These are phyloP conservation scores for Beverwykella pulmonaria DNA, from an alignment of 495 filamentous ascomycete species.

Conservation along the genomic window DNA sequence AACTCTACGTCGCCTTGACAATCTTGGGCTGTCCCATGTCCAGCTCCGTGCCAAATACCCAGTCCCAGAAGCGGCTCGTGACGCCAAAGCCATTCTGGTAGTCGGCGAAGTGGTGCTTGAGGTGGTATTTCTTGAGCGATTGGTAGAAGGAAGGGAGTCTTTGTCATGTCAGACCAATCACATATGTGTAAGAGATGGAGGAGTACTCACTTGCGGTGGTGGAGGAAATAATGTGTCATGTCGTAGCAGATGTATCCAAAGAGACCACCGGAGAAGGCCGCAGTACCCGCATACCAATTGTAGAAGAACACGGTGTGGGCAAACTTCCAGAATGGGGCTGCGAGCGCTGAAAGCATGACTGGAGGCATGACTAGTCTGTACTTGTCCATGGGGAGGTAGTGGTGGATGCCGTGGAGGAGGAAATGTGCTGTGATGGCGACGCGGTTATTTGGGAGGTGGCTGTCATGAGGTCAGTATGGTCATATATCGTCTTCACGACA, in stretches of 20 bases:
- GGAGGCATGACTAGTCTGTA: constrained; percentile 98
- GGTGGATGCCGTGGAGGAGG: constrained; percentile 93
- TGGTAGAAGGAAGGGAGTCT: constrained; percentile 84
- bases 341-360: constrained; percentile 80
- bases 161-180: constrained; percentile 22
- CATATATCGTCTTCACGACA: constrained; percentile 30
- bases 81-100: constrained; percentile 98
- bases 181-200: not conserved
- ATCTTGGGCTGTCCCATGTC: constrained; percentile 48
- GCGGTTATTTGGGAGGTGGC: constrained; percentile 88
- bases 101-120: constrained; percentile 95
- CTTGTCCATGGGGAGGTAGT: constrained; percentile 98
- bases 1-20: constrained; percentile 42
- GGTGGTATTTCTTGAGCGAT: constrained; percentile 92
- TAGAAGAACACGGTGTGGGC: constrained; percentile 82
- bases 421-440: constrained; percentile 90
- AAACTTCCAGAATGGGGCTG: constrained; percentile 89
- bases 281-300: constrained; percentile 77
- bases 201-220: constrained; percentile 88
- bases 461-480: constrained; percentile 41
- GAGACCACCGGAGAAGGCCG: constrained; percentile 84
- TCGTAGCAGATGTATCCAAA: constrained; percentile 98
- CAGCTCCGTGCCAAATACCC: constrained; percentile 86
- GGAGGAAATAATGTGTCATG: constrained; percentile 98
- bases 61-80: constrained; percentile 97